Percentiles rank a stretch among this genome's conserved stretches.
Conservation (phyloP, 495 filamentous ascomycete genomes). For the Aspergillus olivimuriae region DNA sequence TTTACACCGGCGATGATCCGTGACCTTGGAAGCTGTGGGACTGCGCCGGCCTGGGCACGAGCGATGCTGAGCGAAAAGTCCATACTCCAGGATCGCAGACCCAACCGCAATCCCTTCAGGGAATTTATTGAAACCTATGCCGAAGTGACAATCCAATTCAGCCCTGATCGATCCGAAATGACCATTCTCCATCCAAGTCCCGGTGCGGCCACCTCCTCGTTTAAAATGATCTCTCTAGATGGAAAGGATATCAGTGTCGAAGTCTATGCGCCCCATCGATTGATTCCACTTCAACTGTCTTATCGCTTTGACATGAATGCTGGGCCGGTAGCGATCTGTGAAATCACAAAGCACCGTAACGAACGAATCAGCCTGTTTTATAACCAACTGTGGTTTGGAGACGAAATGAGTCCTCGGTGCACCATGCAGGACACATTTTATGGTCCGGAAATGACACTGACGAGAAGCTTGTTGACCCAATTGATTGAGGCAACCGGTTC, state of each 20-base stretch:
- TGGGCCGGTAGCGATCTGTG: conserved; percentile 71
- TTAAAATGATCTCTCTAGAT: conserved; percentile 7
- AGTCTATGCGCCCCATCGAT: conserved; percentile 1
- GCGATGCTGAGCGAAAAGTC: conserved; percentile 6
- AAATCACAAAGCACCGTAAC: conserved; percentile 80
- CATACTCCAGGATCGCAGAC: conserved; percentile 4
- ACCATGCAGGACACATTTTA: conserved; percentile 44
- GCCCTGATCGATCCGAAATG: conserved; percentile 6
- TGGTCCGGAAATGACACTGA: conserved; percentile 11
- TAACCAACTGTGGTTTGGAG: conserved; percentile 85
- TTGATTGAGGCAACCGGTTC: conserved; percentile 4
- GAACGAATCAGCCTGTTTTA: conserved; percentile 89
- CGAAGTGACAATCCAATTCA: background rate
- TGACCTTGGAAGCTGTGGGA: background rate
- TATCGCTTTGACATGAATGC: conserved; percentile 73
- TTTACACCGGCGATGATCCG: conserved; percentile 1
- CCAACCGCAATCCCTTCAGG: conserved; percentile 11
- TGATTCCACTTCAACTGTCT: conserved; percentile 48
- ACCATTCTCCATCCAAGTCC: background rate
- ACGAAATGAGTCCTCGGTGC: conserved; percentile 37
- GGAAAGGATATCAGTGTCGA: conserved; percentile 8
- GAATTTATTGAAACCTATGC: conserved; percentile 5
- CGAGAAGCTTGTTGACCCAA: conserved; percentile 4
- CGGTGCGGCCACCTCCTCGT: background rate
- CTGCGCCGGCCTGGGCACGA: conserved; percentile 9